Evolutionary conservation across 2,329 filamentous ascomycete genomes (phyloP), one percentile per base, ranked within the genome.

Genomic region (Diaporthe sp.): DNA sequence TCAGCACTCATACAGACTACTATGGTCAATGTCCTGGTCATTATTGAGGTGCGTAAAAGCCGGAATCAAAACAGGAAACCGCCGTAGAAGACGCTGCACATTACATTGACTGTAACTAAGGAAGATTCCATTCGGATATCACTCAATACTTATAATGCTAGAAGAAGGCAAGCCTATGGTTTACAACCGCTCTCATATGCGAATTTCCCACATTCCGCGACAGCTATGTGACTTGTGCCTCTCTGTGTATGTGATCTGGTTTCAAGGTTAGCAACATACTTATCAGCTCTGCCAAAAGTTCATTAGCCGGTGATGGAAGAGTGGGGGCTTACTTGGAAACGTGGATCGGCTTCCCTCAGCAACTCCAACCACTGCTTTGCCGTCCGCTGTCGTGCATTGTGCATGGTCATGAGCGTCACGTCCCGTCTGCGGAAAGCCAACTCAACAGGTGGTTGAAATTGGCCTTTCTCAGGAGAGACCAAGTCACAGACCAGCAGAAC

Each of bases 171-270:
- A 44, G n/a, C 4, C 31, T 3, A 22, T 31, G n/a, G 4, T 46
- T 17, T 17, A 49, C 22, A 34, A n/a, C 1, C 28, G 39, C 17
- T 34, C 28, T 49, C 42, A 49, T 12, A 67, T 67, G 2, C n/a
- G 25, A 15, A 67, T 49, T n/a, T 67, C 61, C 61, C 61, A 67
- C 61, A 67, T 67, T n/a, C 42, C 61, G 28, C 61, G 61, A 34
- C 61, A 67, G 19, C 61, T 67, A 51, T 67, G 61, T n/a, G 61
- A 49, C 19, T 19, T 67, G 15, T 49, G 17, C 39, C 19, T 34
- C 15, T 67, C 42, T n/a, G 17, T 67, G 61, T 67, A 67, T 15
- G 44, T 49, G 10, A 67, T 22, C 61, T 67, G 19, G 1, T 49
- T 34, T 4, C 17, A 31, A 15, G 9, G 6, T 67, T n/a, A 67